phyloP scores from a whole-genome alignment of 2,329 filamentous ascomycete genomes.

The Penicillium sp. region DNA sequence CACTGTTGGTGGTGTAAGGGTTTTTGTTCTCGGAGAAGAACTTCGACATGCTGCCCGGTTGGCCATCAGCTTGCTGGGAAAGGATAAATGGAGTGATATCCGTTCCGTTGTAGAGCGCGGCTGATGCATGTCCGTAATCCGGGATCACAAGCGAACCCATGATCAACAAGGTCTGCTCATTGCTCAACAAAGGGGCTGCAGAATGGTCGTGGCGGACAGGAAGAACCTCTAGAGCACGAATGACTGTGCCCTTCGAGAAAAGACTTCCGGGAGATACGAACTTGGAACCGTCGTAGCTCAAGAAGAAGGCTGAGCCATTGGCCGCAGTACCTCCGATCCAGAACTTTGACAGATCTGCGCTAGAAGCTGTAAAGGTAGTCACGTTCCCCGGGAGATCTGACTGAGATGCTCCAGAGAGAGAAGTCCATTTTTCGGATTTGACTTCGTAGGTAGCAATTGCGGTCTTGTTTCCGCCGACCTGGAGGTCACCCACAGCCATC shows the following conservation, averaged over 20 bases:
- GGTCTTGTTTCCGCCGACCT: slow-evolving; percentile 61
- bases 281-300: slow-evolving; percentile 72
- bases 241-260: slow-evolving; percentile 63
- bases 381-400: slow-evolving; percentile 71
- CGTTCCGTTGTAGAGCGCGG: slow-evolving; percentile 83
- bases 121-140: slow-evolving; percentile 75
- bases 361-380: slow-evolving; percentile 71
- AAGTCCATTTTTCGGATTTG: slow-evolving; percentile 62
- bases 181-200: slow-evolving; percentile 60
- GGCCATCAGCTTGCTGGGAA: slow-evolving; percentile 64
- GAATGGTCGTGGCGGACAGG: slow-evolving; percentile 67
- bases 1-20: slow-evolving; percentile 66
- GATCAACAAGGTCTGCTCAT: slow-evolving; percentile 71
- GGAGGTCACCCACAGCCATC: slow-evolving; percentile 74
- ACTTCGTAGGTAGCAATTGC: slow-evolving; percentile 72
- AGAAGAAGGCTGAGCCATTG: slow-evolving; percentile 70
- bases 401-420: slow-evolving; percentile 53
- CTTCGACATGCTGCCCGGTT: slow-evolving; percentile 70
- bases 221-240: slow-evolving; percentile 81
- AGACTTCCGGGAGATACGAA: slow-evolving; percentile 66
- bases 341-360: slow-evolving; percentile 66
- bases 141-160: slow-evolving; percentile 78
- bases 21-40: slow-evolving; percentile 80
- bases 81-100: slow-evolving; percentile 75
- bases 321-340: slow-evolving; percentile 75